These are phyloP conservation scores for Fonsecaea erecta DNA, from an alignment of 2,329 filamentous ascomycete genomes.

Conservation along the genomic window DNA sequence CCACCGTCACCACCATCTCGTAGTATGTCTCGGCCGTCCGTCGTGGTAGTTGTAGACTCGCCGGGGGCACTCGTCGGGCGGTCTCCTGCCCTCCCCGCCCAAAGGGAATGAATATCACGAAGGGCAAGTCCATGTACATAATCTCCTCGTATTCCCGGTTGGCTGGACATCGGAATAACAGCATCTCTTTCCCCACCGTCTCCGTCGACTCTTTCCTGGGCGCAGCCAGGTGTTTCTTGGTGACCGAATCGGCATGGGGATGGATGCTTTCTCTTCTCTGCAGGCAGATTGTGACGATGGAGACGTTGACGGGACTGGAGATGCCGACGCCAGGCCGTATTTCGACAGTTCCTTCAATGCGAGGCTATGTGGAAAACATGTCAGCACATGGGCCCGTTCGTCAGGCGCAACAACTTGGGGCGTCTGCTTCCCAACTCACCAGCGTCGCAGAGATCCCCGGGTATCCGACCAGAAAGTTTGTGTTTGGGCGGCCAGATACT, in stretches of 20 bases:
- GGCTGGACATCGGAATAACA: slow-evolving; percentile 83
- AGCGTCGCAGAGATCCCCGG: slow-evolving; percentile 96
- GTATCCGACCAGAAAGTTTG: slow-evolving; percentile 94
- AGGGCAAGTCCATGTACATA: slow-evolving; percentile 94
- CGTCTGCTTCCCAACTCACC: slow-evolving; percentile 62
- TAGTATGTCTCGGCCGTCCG: slow-evolving; percentile 97
- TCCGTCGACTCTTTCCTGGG: slow-evolving; percentile 89
- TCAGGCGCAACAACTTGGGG: background rate
- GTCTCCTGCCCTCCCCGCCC: slow-evolving; percentile 88
- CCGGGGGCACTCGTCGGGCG: slow-evolving; percentile 86
- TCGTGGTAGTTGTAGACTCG: slow-evolving; percentile 85
- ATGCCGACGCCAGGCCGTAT: slow-evolving; percentile 84
- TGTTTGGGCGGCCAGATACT: slow-evolving; percentile 96
- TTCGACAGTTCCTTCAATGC: slow-evolving; percentile 97
- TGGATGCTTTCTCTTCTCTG: slow-evolving; percentile 96
- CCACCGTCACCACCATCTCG: slow-evolving; percentile 92
- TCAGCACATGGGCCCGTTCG: slow-evolving; percentile 25
- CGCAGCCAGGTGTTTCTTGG: slow-evolving; percentile 87
- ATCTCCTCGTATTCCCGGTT: slow-evolving; percentile 87
- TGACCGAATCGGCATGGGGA: slow-evolving; percentile 89
- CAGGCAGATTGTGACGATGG: slow-evolving; percentile 90
- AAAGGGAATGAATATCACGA: slow-evolving; percentile 96
- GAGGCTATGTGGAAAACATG: slow-evolving; percentile 66
- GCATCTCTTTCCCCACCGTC: slow-evolving; percentile 92
- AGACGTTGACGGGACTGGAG: slow-evolving; percentile 87